A percentile compares a stretch with the other conserved stretches of the same genome.
phyloP scores from a whole-genome alignment of 1,284 basidiomycete species.

The Ustilago loliicola region DNA sequence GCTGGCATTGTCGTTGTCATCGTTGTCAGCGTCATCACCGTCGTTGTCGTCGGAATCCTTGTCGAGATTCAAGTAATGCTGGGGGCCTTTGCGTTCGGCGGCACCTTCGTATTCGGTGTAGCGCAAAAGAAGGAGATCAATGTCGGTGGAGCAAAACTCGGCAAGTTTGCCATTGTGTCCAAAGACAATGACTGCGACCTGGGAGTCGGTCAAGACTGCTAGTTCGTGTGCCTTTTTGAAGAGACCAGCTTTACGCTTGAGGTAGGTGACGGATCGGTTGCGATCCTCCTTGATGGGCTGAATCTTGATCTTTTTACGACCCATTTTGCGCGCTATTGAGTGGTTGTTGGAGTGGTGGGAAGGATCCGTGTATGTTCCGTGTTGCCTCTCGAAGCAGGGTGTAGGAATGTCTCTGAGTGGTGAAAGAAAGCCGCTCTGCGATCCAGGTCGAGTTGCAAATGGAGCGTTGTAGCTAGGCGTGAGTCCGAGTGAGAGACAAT shows the following conservation, averaged over 20 bases:
- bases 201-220: conserved; percentile 80
- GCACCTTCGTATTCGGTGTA: conserved; percentile 59
- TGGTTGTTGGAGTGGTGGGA: too few species aligned
- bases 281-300: conserved; percentile 89
- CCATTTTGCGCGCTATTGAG: conserved; percentile 74
- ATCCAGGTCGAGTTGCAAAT: not conserved
- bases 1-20: conserved; percentile 28
- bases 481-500: conserved; percentile 1
- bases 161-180: conserved; percentile 71
- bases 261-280: conserved; percentile 89
- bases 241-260: conserved; percentile 90
- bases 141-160: conserved; percentile 65
- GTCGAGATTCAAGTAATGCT: conserved; percentile 46
- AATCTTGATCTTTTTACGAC: conserved; percentile 89
- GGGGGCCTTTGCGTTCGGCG: conserved; percentile 49
- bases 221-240: conserved; percentile 93
- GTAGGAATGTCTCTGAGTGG: not conserved
- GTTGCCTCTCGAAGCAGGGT: conserved; percentile 4
- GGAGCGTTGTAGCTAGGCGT: not conserved
- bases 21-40: conserved; percentile 31
- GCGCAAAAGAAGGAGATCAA: conserved; percentile 57
- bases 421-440: not conserved
- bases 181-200: conserved; percentile 80
- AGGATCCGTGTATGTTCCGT: conserved; percentile 16
- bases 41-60: conserved; percentile 50